These are phyloP conservation scores for Eragrostis nindensis DNA, from an alignment of 176 grass and related monocot species.

Conservation along the genomic window DNA sequence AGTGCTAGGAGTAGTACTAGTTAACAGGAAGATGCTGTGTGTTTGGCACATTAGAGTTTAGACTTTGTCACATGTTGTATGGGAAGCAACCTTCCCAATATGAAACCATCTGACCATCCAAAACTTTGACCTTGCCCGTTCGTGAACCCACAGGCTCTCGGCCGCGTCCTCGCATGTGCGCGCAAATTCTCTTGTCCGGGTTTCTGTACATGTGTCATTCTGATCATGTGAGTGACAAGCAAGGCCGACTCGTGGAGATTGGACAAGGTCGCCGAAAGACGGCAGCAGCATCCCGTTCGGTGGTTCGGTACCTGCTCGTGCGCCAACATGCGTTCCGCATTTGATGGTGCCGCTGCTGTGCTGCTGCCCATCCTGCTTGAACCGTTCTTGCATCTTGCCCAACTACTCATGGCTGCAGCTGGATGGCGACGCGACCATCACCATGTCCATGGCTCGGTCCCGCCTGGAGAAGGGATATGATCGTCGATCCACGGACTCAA, in stretches of 20 bases:
- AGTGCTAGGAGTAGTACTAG: too few species aligned
- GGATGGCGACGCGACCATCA: conserved; percentile 17
- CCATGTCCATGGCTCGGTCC: too few species aligned
- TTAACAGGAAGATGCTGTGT: background rate
- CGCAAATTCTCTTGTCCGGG: background rate
- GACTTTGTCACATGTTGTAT: background rate
- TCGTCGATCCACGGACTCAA: background rate
- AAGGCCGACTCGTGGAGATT: background rate
- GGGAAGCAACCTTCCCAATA: background rate
- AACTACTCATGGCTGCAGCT: conserved; percentile 47
- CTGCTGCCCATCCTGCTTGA: background rate
- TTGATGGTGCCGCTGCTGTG: background rate
- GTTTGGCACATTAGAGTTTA: background rate
- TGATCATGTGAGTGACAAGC: background rate
- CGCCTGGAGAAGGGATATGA: too few species aligned
- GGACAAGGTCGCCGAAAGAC: background rate
- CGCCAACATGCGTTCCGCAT: conserved; percentile 15
- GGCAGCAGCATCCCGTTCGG: too few species aligned
- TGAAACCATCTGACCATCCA: background rate
- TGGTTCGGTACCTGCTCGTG: conserved; percentile 4
- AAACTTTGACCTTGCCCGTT: background rate
- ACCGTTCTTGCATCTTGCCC: background rate
- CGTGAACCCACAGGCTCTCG: background rate
- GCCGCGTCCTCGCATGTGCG: background rate
- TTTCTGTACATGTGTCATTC: background rate